Evolutionary conservation across 345 rosid species (phyloP), one percentile per base, ranked within the genome.

Genomic region (Heritiera littoralis): DNA sequence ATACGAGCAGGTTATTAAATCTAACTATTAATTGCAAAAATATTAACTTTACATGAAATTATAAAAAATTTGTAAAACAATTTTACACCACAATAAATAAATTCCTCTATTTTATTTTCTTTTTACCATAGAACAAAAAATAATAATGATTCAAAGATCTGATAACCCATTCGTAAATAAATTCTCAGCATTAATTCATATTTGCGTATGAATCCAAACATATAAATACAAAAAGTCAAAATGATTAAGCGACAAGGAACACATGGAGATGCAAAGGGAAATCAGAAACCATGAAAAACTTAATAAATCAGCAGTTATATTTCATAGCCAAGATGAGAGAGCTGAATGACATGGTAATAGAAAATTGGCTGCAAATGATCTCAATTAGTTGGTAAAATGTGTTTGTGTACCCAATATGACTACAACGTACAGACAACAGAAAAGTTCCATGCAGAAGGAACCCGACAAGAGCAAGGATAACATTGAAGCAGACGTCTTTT

Each of bases 401-500:
- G 66, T n/a, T n/a, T 67, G 65, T 60, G 43, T 30, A 63, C n/a
- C 40, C 68, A 78, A 82, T 58, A 46, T 38, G 41, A 72, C 66
- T 20, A 67, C 79, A 68, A 72, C 69, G 41, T 67, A 71, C 82
- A 78, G 63, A 66, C 66, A 81, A 65, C 74, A 65, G 58, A 20
- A 77, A 38, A 6, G 65, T 67, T 46, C 70, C 51, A n/a, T 82
- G 74, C 66, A 11, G 30, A 7, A 40, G 11, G 61, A 46, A 46
- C 70, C 80, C 45, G 65, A 66, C 78, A 82, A 23, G 76, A 43
- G 74, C 82, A 81, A 71, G 76, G 59, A 55, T 20, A 68, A 60
- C 80, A 81, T 10, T 2, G 28, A 13, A n/a, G 52, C 65, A 71
- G 81, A 41, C 71, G 61, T 61, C 61, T 77, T 68, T 32, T 23